These are phyloP conservation scores for Aspergillus olivimuriae DNA, from an alignment of 495 filamentous ascomycete genomes.

Conservation along the genomic window DNA sequence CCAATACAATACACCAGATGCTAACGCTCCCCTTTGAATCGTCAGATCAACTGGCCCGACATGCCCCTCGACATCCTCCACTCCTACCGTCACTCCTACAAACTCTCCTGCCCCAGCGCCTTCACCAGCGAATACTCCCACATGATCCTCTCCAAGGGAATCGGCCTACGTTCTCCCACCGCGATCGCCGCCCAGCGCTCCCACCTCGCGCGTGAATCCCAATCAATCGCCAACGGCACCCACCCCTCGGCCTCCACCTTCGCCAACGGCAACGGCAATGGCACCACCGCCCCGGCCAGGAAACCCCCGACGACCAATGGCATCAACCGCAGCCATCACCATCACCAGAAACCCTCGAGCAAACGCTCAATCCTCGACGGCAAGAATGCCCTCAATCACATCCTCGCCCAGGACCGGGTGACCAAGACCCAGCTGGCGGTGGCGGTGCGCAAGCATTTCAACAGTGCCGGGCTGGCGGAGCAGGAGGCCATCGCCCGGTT, in stretches of 20 bases:
- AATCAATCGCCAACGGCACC: slow-evolving; percentile 7
- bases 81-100: slow-evolving; percentile 73
- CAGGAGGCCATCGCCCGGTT: slow-evolving; percentile 85
- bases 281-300: slow-evolving; percentile 10
- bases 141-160: slow-evolving; percentile 62
- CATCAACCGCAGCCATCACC: slow-evolving; percentile 5
- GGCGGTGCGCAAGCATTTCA: slow-evolving; percentile 84
- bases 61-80: slow-evolving; percentile 69
- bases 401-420: slow-evolving; percentile 51
- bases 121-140: slow-evolving; percentile 68
- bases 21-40: slow-evolving; percentile 4
- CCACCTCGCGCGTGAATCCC: slow-evolving; percentile 14
- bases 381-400: slow-evolving; percentile 23
- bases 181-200: slow-evolving; percentile 37
- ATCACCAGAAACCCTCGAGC: slow-evolving; percentile 7
- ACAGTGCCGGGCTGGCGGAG: slow-evolving; percentile 74
- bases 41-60: slow-evolving; percentile 69
- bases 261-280: too few species aligned
- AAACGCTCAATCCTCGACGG: too few species aligned
- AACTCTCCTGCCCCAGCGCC: slow-evolving; percentile 60
- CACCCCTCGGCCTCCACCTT: too few species aligned
- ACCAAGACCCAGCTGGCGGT: slow-evolving; percentile 74
- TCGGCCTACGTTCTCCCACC: slow-evolving; percentile 53
- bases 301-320: not conserved
- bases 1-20: not conserved